Conservation (phyloP, 345 rosid species). For the Eucalyptus curtisii region DNA sequence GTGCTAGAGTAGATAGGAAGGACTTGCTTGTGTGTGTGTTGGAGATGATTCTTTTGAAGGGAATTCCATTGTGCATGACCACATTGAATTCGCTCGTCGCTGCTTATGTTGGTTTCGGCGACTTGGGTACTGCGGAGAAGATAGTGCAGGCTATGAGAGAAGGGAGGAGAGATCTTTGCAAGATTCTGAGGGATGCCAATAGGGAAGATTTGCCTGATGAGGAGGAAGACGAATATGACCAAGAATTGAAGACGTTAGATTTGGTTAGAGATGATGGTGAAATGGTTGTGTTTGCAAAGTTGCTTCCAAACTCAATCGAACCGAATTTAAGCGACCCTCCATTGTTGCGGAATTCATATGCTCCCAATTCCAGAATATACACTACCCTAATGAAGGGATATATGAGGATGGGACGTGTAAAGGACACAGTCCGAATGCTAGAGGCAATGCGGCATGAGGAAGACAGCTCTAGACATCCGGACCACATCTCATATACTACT, state of each 20-base stretch:
- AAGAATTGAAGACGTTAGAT: neutral
- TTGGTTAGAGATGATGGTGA: neutral
- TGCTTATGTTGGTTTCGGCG: conserved; percentile 88
- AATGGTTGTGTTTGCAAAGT: conserved; percentile 33
- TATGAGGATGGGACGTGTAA: conserved; percentile 71
- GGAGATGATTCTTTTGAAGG: conserved; percentile 52
- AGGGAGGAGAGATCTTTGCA: conserved; percentile 73
- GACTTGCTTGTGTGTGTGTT: conserved; percentile 68
- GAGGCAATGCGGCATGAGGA: conserved; percentile 83
- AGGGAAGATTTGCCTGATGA: conserved; percentile 23
- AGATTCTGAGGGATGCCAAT: conserved; percentile 48
- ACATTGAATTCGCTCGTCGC: conserved; percentile 83
- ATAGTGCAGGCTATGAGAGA: conserved; percentile 90
- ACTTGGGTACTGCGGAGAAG: conserved; percentile 57
- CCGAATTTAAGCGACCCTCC: conserved; percentile 32
- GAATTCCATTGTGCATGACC: conserved; percentile 54
- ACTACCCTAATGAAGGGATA: conserved; percentile 95
- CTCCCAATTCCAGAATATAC: conserved; percentile 74
- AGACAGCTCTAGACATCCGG: conserved; percentile 62
- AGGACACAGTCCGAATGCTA: conserved; percentile 60
- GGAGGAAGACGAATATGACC: conserved; percentile 12
- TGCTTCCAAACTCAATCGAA: conserved; percentile 53
- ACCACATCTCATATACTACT: conserved; percentile 84
- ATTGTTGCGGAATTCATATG: conserved; percentile 45
- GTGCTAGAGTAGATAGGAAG: conserved; percentile 59